phyloP scores from a whole-genome alignment of 768 basidiomycete species.

The Pleurotus giganteus region DNA sequence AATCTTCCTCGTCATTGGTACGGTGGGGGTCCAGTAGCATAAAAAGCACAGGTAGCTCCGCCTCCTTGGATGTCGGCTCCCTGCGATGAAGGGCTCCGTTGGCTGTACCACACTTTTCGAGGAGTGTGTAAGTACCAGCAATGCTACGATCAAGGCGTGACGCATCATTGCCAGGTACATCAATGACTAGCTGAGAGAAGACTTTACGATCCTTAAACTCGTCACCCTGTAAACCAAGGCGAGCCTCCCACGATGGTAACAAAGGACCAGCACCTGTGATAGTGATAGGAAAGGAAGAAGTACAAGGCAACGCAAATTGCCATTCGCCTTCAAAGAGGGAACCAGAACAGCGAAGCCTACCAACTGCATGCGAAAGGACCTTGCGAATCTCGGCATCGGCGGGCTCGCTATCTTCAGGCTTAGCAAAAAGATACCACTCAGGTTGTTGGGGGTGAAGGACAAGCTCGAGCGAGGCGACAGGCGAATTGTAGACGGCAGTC shows the following conservation, averaged over 20 bases:
- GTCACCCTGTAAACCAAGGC: conserved; percentile 67
- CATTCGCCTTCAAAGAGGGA: conserved; percentile 69
- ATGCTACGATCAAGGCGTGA: conserved; percentile 72
- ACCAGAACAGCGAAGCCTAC: conserved; percentile 57
- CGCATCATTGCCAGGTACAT: conserved; percentile 47
- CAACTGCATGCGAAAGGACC: conserved; percentile 73
- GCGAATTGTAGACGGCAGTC: conserved; percentile 76
- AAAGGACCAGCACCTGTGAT: conserved; percentile 65
- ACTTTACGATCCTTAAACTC: conserved; percentile 68
- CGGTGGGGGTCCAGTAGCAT: conserved; percentile 87
- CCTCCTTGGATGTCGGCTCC: conserved; percentile 38
- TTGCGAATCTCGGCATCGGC: conserved; percentile 80
- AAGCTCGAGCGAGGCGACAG: conserved; percentile 70
- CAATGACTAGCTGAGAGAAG: conserved; percentile 62
- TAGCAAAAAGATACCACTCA: conserved; percentile 85
- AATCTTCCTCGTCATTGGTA: conserved; percentile 72
- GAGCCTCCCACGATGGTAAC: conserved; percentile 83
- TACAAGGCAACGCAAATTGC: conserved; percentile 76
- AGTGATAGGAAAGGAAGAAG: conserved; percentile 52
- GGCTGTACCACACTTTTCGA: conserved; percentile 88
- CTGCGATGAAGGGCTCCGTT: conserved; percentile 80
- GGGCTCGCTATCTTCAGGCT: conserved; percentile 62
- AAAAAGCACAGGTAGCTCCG: conserved; percentile 60
- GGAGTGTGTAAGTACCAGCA: conserved; percentile 72
- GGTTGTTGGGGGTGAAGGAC: conserved; percentile 72